These are phyloP conservation scores for Pyrenophora graminea DNA, from an alignment of 2,329 filamentous ascomycete species.

Conservation along the genomic window DNA sequence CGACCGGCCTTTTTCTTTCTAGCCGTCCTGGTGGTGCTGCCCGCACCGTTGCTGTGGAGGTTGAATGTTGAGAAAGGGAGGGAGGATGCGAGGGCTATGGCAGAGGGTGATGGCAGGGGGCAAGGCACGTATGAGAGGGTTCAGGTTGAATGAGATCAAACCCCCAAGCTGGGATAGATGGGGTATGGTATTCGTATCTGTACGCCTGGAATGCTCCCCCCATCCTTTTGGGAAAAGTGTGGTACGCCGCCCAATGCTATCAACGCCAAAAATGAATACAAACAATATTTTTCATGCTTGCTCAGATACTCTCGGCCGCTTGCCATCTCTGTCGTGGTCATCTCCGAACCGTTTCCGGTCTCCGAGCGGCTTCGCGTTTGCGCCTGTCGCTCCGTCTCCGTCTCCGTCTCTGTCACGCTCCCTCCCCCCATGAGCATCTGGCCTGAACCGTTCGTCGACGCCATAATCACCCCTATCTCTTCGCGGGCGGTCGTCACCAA, in stretches of 20 bases:
- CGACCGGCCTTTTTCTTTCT: conserved; percentile 79
- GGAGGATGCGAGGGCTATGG: conserved; percentile 40
- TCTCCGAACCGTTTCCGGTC: conserved; percentile 58
- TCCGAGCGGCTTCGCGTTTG: conserved; percentile 72
- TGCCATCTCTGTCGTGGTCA: conserved; percentile 48
- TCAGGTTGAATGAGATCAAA: conserved; percentile 12
- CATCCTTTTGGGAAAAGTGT: background rate
- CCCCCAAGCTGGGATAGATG: background rate
- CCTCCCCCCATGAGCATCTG: conserved; percentile 58
- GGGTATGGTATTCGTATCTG: conserved; percentile 2
- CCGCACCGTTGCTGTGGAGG: conserved; percentile 77
- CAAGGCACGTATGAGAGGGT: conserved; percentile 26
- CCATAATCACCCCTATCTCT: conserved; percentile 49
- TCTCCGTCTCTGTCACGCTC: conserved; percentile 48
- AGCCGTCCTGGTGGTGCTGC: conserved; percentile 74
- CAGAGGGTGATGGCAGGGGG: conserved; percentile 18
- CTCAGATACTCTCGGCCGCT: conserved; percentile 40
- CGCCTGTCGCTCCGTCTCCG: conserved; percentile 62
- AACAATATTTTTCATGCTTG: too few species aligned
- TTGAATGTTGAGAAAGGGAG: conserved; percentile 70
- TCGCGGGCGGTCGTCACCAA: conserved; percentile 55
- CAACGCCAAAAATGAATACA: background rate
- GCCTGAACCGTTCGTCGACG: conserved; percentile 69
- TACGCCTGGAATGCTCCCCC: conserved; percentile 10
- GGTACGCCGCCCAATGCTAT: conserved; percentile 17